Evolutionary conservation across 2,329 filamentous ascomycete genomes (phyloP).

Genomic region (Penicillium sp.): DNA sequence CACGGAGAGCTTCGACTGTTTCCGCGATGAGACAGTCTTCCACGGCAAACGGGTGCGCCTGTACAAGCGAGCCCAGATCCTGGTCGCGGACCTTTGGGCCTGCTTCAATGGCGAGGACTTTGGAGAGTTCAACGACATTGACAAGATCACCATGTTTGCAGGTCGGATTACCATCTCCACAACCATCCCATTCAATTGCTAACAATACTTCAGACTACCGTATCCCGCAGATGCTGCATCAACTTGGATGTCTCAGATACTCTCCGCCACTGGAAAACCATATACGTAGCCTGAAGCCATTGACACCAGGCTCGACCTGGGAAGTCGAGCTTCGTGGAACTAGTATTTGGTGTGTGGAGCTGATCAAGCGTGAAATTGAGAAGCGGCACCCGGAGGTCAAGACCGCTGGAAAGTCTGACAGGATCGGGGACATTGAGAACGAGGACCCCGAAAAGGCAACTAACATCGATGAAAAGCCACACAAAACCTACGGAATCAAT

Average conservation of each 20-base stretch:
- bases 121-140: slow-evolving; percentile 84
- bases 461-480: slow-evolving; percentile 15
- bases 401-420: slow-evolving; percentile 8
- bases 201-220: slow-evolving; percentile 69
- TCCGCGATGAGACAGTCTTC: slow-evolving; percentile 77
- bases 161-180: slow-evolving; percentile 38
- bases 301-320: slow-evolving; percentile 73
- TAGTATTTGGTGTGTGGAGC: slow-evolving; percentile 94
- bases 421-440: neutral
- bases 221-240: slow-evolving; percentile 88
- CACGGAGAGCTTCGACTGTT: slow-evolving; percentile 78
- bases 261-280: slow-evolving; percentile 74
- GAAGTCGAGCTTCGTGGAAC: slow-evolving; percentile 89
- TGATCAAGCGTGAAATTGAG: slow-evolving; percentile 79
- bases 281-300: slow-evolving; percentile 63
- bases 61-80: slow-evolving; percentile 92
- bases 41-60: slow-evolving; percentile 75
- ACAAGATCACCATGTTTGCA: slow-evolving; percentile 97
- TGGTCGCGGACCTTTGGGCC: slow-evolving; percentile 95
- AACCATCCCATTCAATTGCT: neutral
- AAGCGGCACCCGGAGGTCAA: slow-evolving; percentile 68
- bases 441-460: neutral
- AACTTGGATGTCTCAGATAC: slow-evolving; percentile 79
- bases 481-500: slow-evolving; percentile 58
- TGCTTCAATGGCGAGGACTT: slow-evolving; percentile 81